Conservation (phyloP, 2,329 filamentous ascomycete genomes). For the Harringtonia aguacate region DNA sequence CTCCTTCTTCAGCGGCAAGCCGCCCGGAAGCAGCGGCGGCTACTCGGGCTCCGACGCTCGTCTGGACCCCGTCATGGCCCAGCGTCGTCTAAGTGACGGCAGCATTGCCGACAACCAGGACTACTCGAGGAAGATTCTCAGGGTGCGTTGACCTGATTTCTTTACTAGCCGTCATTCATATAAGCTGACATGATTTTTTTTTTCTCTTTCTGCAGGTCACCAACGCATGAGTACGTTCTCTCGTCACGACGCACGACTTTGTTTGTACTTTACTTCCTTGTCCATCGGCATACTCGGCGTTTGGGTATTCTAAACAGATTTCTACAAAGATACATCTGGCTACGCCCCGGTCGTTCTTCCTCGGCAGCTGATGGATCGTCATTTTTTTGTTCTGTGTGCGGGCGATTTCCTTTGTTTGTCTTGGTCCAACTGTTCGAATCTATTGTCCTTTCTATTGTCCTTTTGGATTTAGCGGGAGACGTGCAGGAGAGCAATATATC, state of each 20-base stretch:
- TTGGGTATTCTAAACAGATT: slow-evolving; percentile 16
- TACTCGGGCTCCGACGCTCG: slow-evolving; percentile 71
- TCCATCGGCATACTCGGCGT: slow-evolving; percentile 27
- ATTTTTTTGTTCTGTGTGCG: background rate
- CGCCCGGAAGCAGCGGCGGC: slow-evolving; percentile 51
- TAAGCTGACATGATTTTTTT: background rate
- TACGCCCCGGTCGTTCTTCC: background rate
- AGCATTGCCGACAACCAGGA: slow-evolving; percentile 97
- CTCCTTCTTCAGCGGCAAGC: slow-evolving; percentile 55
- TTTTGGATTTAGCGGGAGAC: no score
- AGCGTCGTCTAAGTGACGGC: slow-evolving; percentile 80
- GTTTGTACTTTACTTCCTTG: slow-evolving; percentile 24
- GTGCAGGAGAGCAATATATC: no score
- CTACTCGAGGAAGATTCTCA: slow-evolving; percentile 89
- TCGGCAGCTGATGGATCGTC: slow-evolving; percentile 7
- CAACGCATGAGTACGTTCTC: slow-evolving; percentile 38
- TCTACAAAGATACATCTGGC: slow-evolving; percentile 6
- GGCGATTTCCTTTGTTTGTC: no score
- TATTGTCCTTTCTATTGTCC: no score
- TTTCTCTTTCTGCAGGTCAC: slow-evolving; percentile 34
- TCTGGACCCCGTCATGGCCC: slow-evolving; percentile 76
- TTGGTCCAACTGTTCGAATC: background rate
- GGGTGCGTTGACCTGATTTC: slow-evolving; percentile 61
- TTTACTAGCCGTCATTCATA: background rate
- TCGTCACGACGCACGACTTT: slow-evolving; percentile 27